phyloP scores from a whole-genome alignment of 768 basidiomycete genomes.

The Hericium alpestre region DNA sequence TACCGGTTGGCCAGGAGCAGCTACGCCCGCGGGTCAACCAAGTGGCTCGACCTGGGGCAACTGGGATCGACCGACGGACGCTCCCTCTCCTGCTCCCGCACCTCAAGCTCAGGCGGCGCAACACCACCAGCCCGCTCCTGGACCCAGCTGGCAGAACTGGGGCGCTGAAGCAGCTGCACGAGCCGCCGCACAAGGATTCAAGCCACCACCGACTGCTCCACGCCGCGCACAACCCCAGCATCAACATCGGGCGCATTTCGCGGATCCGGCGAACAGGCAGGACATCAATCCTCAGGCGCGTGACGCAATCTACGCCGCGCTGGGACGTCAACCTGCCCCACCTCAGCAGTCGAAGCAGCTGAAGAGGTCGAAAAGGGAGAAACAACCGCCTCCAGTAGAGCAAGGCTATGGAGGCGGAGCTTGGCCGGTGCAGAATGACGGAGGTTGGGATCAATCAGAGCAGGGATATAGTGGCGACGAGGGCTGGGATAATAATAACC shows the following conservation, averaged over 20 bases:
- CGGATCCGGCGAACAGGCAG: no score
- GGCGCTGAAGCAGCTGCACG: constrained; percentile 7
- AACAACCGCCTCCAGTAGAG: neutral
- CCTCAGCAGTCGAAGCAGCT: neutral
- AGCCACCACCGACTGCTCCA: neutral
- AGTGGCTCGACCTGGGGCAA: neutral
- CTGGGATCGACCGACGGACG: neutral
- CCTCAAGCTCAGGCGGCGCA: neutral
- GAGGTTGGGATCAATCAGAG: neutral
- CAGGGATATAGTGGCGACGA: constrained; percentile 2
- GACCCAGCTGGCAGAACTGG: constrained; percentile 9
- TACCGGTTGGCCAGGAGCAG: neutral
- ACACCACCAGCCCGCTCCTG: neutral
- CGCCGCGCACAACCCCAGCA: neutral
- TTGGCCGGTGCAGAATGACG: neutral
- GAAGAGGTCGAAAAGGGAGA: constrained; percentile 7
- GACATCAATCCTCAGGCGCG: neutral
- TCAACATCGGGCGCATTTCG: no score
- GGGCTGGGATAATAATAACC: neutral
- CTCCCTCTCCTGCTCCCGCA: neutral
- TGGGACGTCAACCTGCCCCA: no score
- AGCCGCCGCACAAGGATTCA: constrained; percentile 5
- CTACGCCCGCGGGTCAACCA: neutral
- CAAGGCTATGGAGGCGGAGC: neutral
- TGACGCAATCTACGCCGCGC: no score